A percentile compares a stretch with the other conserved stretches of the same genome.
Evolutionary conservation across 148 eudicot genomes (phyloP).

Genomic region (Gaultheria prostrata): DNA sequence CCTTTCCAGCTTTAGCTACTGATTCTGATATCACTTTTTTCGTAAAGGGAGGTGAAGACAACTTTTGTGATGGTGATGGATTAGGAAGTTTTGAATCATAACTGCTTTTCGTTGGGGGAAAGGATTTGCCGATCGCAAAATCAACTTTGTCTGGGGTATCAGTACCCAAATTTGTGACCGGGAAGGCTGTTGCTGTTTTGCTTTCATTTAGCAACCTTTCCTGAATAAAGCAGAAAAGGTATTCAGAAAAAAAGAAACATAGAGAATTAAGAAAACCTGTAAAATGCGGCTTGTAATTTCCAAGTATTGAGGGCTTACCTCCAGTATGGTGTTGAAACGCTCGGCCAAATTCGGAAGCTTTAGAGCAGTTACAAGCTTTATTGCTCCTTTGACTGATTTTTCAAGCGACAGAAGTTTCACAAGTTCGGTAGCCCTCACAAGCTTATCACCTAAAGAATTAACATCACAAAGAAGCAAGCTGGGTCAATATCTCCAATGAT

Average conservation of each 20-base stretch:
- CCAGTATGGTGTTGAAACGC: slow-evolving; percentile 76
- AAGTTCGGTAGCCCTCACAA: slow-evolving; percentile 87
- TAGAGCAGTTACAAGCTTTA: slow-evolving; percentile 82
- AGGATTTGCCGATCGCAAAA: slow-evolving; percentile 27
- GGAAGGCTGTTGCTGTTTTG: slow-evolving; percentile 21
- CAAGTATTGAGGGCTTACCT: slow-evolving; percentile 41
- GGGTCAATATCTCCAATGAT: not conserved
- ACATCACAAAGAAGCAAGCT: slow-evolving; percentile 11
- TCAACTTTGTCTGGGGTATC: slow-evolving; percentile 25
- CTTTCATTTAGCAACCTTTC: slow-evolving; percentile 61
- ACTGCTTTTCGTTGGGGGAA: slow-evolving; percentile 31
- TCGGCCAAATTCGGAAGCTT: slow-evolving; percentile 93
- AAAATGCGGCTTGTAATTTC: not conserved
- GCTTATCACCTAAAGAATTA: slow-evolving; percentile 77
- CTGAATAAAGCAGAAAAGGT: slow-evolving; percentile 36
- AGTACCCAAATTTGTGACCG: slow-evolving; percentile 22
- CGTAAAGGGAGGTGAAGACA: slow-evolving; percentile 43
- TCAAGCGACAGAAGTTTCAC: slow-evolving; percentile 82
- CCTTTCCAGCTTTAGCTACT: slow-evolving; percentile 31
- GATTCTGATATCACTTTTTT: slow-evolving; percentile 45
- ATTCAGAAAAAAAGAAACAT: not conserved
- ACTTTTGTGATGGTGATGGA: slow-evolving; percentile 31
- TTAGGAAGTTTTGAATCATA: slow-evolving; percentile 45
- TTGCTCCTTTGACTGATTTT: slow-evolving; percentile 88
- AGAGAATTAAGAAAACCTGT: not conserved